phyloP scores from a whole-genome alignment of 495 filamentous ascomycete species.

The Amphirosellinia nigrospora region DNA sequence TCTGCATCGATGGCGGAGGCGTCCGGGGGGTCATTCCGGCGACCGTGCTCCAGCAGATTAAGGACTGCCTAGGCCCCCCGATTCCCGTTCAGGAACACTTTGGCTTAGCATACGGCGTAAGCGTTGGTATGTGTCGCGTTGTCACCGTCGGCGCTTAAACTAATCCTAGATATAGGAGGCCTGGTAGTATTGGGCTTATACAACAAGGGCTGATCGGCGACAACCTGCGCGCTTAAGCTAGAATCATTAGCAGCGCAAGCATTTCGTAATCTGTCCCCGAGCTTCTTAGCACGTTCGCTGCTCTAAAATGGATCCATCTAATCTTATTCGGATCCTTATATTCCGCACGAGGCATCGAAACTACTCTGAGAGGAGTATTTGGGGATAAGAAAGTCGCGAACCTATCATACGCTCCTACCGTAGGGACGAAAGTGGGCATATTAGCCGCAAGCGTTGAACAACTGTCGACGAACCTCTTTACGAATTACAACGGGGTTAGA shows the following conservation, averaged over 20 bases:
- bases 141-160: neutral
- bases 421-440: slow-evolving; percentile 15
- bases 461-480: slow-evolving; percentile 12
- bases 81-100: slow-evolving; percentile 13
- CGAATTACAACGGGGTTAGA: slow-evolving; percentile 10
- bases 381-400: neutral
- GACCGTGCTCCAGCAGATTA: neutral
- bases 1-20: slow-evolving; percentile 11
- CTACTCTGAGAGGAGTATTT: neutral
- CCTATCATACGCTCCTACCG: neutral
- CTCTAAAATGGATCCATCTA: slow-evolving; percentile 4
- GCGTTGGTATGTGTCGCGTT: neutral
- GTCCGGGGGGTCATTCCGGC: slow-evolving; percentile 6
- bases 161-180: slow-evolving; percentile 14
- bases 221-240: neutral
- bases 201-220: neutral
- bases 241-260: slow-evolving; percentile 7
- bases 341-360: neutral
- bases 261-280: neutral
- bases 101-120: slow-evolving; percentile 2
- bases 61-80: slow-evolving; percentile 3
- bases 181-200: slow-evolving; percentile 13
- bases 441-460: slow-evolving; percentile 1
- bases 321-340: slow-evolving; percentile 12
- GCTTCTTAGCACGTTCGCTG: neutral